These are phyloP conservation scores for Kodamaea sagamina DNA, from an alignment of 805 yeast species.

Conservation along the genomic window DNA sequence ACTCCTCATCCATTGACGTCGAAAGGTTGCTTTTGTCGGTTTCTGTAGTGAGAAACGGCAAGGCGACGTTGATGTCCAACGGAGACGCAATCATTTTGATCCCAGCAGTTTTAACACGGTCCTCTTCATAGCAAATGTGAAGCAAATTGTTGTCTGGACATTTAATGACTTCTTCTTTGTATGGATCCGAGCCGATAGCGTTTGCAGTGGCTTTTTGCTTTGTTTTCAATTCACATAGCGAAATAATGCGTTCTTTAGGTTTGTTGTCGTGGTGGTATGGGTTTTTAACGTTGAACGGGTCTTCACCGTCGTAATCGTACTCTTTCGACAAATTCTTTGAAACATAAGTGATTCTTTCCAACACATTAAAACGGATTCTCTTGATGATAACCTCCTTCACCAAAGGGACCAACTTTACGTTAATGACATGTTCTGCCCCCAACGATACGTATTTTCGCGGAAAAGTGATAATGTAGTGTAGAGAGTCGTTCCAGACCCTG, in stretches of 20 bases:
- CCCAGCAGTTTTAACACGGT: slow-evolving; percentile 4
- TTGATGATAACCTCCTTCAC: slow-evolving; percentile 62
- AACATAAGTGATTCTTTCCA: slow-evolving; percentile 65
- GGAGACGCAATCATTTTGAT: slow-evolving; percentile 41
- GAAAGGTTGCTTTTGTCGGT: slow-evolving; percentile 33
- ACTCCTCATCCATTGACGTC: slow-evolving; percentile 18
- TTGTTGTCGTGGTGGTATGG: slow-evolving; percentile 11
- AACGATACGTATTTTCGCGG: slow-evolving; percentile 69
- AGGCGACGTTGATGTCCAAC: slow-evolving; percentile 43
- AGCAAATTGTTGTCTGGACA: slow-evolving; percentile 63
- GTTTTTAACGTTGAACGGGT: slow-evolving; percentile 18
- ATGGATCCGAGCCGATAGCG: slow-evolving; percentile 43
- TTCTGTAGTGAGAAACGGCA: slow-evolving; percentile 44
- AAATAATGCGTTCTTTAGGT: slow-evolving; percentile 51
- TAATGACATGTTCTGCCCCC: slow-evolving; percentile 60
- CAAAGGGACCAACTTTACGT: slow-evolving; percentile 66
- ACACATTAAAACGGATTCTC: slow-evolving; percentile 62
- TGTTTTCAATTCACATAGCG: slow-evolving; percentile 66
- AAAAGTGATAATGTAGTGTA: slow-evolving; percentile 70
- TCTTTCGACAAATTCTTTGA: slow-evolving; percentile 56
- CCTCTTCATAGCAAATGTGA: slow-evolving; percentile 52
- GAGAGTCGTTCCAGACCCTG: slow-evolving; percentile 69
- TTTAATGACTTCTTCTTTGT: slow-evolving; percentile 59
- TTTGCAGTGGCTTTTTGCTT: slow-evolving; percentile 34
- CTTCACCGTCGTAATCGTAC: slow-evolving; percentile 50